Evolutionary conservation across 2,329 filamentous ascomycete species (phyloP), one percentile per base, ranked within the genome.

Genomic region (Phyllosticta capitalensis): DNA sequence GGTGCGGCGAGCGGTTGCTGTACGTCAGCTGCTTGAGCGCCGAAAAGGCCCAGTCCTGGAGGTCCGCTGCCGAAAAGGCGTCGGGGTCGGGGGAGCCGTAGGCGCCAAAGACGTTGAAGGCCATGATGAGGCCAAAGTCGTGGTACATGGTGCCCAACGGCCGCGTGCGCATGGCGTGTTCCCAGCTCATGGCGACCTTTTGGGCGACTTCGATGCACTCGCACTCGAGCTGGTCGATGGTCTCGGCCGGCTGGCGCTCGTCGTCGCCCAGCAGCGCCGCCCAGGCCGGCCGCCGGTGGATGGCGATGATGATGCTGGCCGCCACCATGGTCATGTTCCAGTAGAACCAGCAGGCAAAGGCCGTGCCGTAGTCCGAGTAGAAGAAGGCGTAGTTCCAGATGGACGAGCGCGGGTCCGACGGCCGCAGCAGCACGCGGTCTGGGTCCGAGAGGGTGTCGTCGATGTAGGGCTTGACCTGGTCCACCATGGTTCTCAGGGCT

Each of bases 71-170:
- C 38, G 38, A 45, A 7, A 19, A 10, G 12, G 19, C 22, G 54
- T 19, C 54, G 38, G 28, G 5, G 10, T 24, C 20, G n/a, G 22
- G 4, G 21, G 24, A 26, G 1, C 9, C 22, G 17, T 19, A 14
- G 19, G 28, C 21, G 4, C 38, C 30, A 24, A 55, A 55, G 5
- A 52, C 38, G 45, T 50, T 21, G 53, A 55, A 33, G 14, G 58
- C 53, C 45, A 60, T 28, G 48, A 60, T 55, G n/a, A 60, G 53
- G 5, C 53, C 58, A 28, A 60, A 49, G 58, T 60, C 58, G 26
- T 55, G 28, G 53, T 60, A 60, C 53, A 60, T 60, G 45, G 58
- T 54, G 26, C 58, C 58, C 5, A 60, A 45, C 1, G 58, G 58
- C 2, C 58, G 58, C 9, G 48, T 45, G 3, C 45, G 52, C 45